Conservation (phyloP, 768 basidiomycete genomes). For the Termitomyces sp. region DNA sequence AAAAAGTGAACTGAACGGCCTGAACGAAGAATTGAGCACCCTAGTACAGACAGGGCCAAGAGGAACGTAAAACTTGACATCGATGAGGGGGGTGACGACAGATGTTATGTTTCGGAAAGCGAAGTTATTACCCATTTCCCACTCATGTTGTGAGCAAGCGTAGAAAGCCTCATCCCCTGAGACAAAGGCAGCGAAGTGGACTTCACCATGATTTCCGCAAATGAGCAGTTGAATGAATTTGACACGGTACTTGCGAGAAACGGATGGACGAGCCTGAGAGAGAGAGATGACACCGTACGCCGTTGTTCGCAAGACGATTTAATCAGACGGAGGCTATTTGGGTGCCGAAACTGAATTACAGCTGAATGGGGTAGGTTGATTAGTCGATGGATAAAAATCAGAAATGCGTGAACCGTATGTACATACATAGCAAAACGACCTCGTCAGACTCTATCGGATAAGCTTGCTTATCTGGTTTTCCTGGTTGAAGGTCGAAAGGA, state of each 20-base stretch:
- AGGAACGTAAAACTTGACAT: neutral
- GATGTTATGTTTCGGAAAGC: neutral
- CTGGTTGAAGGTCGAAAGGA: too few relatives aligned
- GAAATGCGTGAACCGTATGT: neutral
- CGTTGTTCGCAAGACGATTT: neutral
- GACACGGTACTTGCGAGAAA: too few relatives aligned
- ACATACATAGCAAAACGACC: too few relatives aligned
- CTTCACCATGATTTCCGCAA: too few relatives aligned
- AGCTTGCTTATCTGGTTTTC: too few relatives aligned
- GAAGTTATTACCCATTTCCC: neutral
- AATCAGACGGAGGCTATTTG: neutral
- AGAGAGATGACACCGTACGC: too few relatives aligned
- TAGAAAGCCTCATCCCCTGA: neutral
- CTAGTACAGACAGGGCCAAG: neutral
- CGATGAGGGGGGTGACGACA: neutral
- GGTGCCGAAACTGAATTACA: neutral
- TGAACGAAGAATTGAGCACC: too few relatives aligned
- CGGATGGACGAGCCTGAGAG: too few relatives aligned
- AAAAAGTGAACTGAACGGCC: too few relatives aligned
- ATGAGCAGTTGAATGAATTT: neutral
- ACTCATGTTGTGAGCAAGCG: neutral
- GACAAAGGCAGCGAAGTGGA: neutral
- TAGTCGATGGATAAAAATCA: neutral
- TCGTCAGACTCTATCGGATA: too few relatives aligned
- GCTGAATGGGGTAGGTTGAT: neutral